phyloP scores from a whole-genome alignment of 768 basidiomycete genomes.

The Kwoniella heveanensis region DNA sequence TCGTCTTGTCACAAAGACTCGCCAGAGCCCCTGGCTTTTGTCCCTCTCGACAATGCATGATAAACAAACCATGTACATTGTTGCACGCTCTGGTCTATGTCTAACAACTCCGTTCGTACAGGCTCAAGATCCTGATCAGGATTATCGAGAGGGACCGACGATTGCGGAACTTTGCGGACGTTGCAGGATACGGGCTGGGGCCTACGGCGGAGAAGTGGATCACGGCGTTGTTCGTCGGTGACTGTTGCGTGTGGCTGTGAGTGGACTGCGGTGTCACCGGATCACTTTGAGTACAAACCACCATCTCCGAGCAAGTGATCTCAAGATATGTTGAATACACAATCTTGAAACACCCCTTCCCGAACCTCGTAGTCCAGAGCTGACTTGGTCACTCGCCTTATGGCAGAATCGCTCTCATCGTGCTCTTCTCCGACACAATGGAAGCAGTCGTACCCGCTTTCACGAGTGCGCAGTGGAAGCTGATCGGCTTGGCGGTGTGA shows the following conservation, averaged over 20 bases:
- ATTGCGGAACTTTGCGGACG: slow-evolving; percentile 47
- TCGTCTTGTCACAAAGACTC: too few relatives aligned
- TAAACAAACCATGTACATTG: too few relatives aligned
- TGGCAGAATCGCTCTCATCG: slow-evolving; percentile 44
- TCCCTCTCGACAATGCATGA: too few relatives aligned
- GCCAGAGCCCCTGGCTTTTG: too few relatives aligned
- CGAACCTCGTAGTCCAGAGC: too few relatives aligned
- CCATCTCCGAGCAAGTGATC: not conserved
- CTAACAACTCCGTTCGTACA: slow-evolving; percentile 3
- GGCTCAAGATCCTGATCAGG: slow-evolving; percentile 45
- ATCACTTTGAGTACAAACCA: too few relatives aligned
- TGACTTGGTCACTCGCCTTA: not conserved
- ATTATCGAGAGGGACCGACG: slow-evolving; percentile 49
- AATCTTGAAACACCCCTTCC: too few relatives aligned
- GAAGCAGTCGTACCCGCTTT: slow-evolving; percentile 45
- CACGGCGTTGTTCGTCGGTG: slow-evolving; percentile 42
- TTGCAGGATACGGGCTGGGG: slow-evolving; percentile 43
- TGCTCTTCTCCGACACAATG: slow-evolving; percentile 47
- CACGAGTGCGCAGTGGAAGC: slow-evolving; percentile 46
- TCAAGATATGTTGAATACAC: too few relatives aligned
- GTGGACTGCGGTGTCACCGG: slow-evolving; percentile 11
- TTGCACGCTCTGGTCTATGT: too few relatives aligned
- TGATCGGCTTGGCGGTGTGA: slow-evolving; percentile 38
- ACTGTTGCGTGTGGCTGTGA: slow-evolving; percentile 44
- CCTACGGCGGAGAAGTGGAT: slow-evolving; percentile 34